These are phyloP conservation scores for Populus trichocarpa DNA, from an alignment of 441 rosid genomes.

Conservation along the genomic window DNA sequence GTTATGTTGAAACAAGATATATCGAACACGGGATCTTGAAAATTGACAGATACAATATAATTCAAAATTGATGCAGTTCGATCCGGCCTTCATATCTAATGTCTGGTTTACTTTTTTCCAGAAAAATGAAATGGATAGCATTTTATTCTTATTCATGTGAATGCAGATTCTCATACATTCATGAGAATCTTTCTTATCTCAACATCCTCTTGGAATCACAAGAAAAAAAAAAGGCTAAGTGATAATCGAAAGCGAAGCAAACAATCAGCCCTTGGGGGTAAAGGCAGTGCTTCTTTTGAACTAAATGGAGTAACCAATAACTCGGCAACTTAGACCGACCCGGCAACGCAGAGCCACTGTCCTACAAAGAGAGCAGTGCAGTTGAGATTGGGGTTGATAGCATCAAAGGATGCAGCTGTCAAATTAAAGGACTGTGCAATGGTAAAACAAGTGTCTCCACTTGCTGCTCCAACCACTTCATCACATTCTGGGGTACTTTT, in stretches of 20 bases:
- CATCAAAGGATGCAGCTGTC: constrained; percentile 9
- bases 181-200: not conserved
- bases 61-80: not conserved
- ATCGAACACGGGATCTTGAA: not conserved
- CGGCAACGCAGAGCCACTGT: constrained; percentile 42
- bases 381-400: constrained; percentile 36
- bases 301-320: too few species aligned
- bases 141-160: not conserved
- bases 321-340: not conserved
- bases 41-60: not conserved
- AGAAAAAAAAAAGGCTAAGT: too few species aligned
- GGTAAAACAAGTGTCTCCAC: constrained; percentile 32
- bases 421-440: constrained; percentile 17
- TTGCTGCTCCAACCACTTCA: constrained; percentile 6
- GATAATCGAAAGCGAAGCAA: too few species aligned
- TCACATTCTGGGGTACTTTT: constrained; percentile 4
- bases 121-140: not conserved
- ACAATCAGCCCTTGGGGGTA: too few species aligned
- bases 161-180: not conserved
- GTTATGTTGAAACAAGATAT: not conserved
- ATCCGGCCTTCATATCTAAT: not conserved
- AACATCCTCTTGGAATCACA: too few species aligned
- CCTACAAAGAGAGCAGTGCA: constrained; percentile 34
- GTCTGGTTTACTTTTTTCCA: not conserved
- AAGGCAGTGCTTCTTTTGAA: too few species aligned